Conservation (phyloP, 2,329 filamentous ascomycete species). For the Cladosporium colombiae region DNA sequence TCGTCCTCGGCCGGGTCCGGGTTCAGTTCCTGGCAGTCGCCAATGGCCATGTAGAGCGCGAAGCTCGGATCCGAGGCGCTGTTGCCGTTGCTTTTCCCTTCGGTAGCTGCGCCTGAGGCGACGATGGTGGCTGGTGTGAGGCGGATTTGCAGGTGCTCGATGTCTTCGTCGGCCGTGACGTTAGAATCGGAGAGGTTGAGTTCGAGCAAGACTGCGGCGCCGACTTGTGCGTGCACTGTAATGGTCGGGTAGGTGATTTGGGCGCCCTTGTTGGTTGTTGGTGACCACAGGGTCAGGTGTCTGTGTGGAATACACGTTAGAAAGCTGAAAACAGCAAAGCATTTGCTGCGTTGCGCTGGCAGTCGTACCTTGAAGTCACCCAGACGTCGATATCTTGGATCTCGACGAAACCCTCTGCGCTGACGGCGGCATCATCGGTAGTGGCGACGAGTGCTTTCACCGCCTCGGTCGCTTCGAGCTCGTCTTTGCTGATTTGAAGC, state of each 20-base stretch:
- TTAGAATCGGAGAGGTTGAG: conserved; percentile 62
- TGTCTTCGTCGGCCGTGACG: conserved; percentile 62
- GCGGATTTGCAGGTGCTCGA: conserved; percentile 67
- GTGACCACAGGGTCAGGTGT: conserved; percentile 65
- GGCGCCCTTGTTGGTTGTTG: conserved; percentile 58
- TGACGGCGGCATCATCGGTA: conserved; percentile 48
- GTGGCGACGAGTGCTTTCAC: conserved; percentile 44
- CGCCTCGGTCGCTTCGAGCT: conserved; percentile 51
- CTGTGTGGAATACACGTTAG: conserved; percentile 36
- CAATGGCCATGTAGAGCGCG: conserved; percentile 68
- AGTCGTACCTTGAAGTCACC: conserved; percentile 48
- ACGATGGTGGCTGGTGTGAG: conserved; percentile 54
- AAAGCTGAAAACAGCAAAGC: not conserved
- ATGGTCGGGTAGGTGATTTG: conserved; percentile 74
- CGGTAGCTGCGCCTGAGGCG: not conserved
- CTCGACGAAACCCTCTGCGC: conserved; percentile 26
- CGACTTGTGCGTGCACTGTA: conserved; percentile 73
- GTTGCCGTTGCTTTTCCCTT: conserved; percentile 4
- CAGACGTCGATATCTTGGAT: conserved; percentile 45
- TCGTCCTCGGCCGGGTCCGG: conserved; percentile 63
- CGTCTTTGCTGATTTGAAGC: conserved; percentile 58
- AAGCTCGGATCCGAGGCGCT: conserved; percentile 36
- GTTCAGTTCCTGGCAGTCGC: conserved; percentile 73
- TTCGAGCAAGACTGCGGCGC: conserved; percentile 65
- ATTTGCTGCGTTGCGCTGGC: not conserved